A percentile compares a stretch with the other conserved stretches of the same genome.
Evolutionary conservation across 2,329 filamentous ascomycete genomes (phyloP).

Genomic region (Lanzia echinophila): DNA sequence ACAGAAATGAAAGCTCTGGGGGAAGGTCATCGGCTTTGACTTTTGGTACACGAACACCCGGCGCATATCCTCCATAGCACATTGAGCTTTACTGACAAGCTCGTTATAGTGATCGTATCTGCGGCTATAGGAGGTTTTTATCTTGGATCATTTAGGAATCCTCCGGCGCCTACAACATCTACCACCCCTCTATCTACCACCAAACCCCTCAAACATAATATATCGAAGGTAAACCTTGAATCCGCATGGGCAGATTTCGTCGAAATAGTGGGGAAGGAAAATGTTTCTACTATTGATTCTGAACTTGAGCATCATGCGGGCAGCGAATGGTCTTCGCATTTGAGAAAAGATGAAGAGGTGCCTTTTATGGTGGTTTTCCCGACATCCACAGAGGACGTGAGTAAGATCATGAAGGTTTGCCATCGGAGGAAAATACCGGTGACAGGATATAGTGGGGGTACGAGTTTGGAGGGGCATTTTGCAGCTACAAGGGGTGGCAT

Average conservation of each 20-base stretch:
- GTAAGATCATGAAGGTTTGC: slow-evolving; percentile 83
- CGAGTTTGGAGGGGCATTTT: slow-evolving; percentile 84
- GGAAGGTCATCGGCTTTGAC: slow-evolving; percentile 46
- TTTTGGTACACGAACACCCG: slow-evolving; percentile 39
- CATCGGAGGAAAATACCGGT: slow-evolving; percentile 76
- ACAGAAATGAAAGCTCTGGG: slow-evolving; percentile 34
- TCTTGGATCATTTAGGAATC: slow-evolving; percentile 49
- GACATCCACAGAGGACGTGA: slow-evolving; percentile 71
- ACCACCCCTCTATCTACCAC: slow-evolving; percentile 51
- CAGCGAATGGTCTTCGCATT: slow-evolving; percentile 58
- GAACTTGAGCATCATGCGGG: slow-evolving; percentile 52
- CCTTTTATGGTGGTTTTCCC: slow-evolving; percentile 73
- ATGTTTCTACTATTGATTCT: slow-evolving; percentile 53
- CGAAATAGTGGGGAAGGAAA: slow-evolving; percentile 55
- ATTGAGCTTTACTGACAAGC: slow-evolving; percentile 1
- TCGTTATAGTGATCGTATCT: slow-evolving; percentile 23
- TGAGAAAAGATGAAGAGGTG: slow-evolving; percentile 40
- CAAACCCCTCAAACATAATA: slow-evolving; percentile 48
- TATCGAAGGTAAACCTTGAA: slow-evolving; percentile 56
- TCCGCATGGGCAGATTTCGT: slow-evolving; percentile 65
- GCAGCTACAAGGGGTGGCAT: slow-evolving; percentile 76
- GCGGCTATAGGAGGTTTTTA: slow-evolving; percentile 40
- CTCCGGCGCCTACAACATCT: slow-evolving; percentile 45
- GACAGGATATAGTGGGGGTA: slow-evolving; percentile 80
- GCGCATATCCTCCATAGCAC: background rate